These are phyloP conservation scores for Trichoderma sp. DNA, from an alignment of 2,329 filamentous ascomycete species.

Conservation along the genomic window DNA sequence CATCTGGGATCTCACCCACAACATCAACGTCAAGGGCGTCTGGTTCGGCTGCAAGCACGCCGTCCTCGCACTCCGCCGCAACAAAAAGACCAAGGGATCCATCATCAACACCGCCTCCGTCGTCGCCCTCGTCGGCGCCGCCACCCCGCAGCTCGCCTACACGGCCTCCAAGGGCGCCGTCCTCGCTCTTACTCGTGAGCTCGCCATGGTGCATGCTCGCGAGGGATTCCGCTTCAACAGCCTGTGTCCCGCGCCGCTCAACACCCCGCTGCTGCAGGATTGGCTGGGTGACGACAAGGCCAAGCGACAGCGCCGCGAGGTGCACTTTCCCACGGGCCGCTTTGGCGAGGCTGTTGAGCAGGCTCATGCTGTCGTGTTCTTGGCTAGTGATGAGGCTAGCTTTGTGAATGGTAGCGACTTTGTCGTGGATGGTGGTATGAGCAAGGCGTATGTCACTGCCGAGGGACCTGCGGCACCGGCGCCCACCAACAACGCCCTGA, in stretches of 20 bases:
- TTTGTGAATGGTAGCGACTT: constrained; percentile 92
- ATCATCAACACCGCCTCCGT: constrained; percentile 93
- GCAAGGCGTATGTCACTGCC: constrained; percentile 78
- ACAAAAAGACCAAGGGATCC: constrained; percentile 75
- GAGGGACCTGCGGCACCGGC: constrained; percentile 56
- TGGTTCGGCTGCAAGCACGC: constrained; percentile 96
- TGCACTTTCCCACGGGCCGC: constrained; percentile 84
- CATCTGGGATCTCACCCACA: constrained; percentile 92
- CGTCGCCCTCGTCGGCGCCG: constrained; percentile 81
- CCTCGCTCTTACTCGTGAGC: constrained; percentile 81
- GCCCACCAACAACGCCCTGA: constrained; percentile 60
- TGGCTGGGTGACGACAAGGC: constrained; percentile 85
- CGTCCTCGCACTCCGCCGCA: constrained; percentile 72
- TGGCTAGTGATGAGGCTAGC: constrained; percentile 83
- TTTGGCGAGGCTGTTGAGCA: constrained; percentile 95
- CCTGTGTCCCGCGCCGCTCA: constrained; percentile 85
- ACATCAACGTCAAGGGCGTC: constrained; percentile 97
- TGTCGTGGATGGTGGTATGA: constrained; percentile 94
- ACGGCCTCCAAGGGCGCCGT: constrained; percentile 94
- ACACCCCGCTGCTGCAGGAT: constrained; percentile 88
- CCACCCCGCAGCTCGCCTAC: constrained; percentile 87
- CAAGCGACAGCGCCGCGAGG: constrained; percentile 78
- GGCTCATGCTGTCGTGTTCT: constrained; percentile 82
- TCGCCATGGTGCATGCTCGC: constrained; percentile 87
- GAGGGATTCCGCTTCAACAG: constrained; percentile 89